Percentiles rank a stretch among this genome's conserved stretches.
Conservation (phyloP, 202 grass and related monocot genomes). For the Panicum virgatum region DNA sequence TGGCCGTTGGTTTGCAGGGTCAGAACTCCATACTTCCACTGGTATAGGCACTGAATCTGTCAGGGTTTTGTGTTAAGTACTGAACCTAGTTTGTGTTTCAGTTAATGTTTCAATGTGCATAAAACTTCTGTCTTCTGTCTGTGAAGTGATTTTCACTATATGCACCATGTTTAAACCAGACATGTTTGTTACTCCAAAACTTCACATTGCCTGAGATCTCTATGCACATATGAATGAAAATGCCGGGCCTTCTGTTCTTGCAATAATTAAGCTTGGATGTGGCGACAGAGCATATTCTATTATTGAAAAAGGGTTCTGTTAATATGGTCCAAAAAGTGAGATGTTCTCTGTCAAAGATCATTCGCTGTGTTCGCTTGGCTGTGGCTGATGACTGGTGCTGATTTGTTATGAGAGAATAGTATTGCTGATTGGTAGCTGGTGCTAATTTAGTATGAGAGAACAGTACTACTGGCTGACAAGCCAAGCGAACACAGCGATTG, state of each 20-base stretch:
- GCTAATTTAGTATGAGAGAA: too few species aligned
- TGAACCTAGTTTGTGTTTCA: slow-evolving; percentile 22
- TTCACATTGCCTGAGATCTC: not conserved
- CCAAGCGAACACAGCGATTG: too few species aligned
- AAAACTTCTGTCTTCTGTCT: slow-evolving; percentile 21
- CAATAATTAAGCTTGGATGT: not conserved
- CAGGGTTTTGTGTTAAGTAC: slow-evolving; percentile 32
- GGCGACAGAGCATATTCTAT: not conserved
- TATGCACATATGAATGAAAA: not conserved
- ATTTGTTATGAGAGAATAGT: too few species aligned
- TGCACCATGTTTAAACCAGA: not conserved
- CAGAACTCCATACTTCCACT: not conserved
- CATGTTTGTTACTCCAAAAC: not conserved
- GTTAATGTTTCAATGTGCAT: slow-evolving; percentile 15
- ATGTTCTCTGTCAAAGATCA: not conserved
- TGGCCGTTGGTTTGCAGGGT: not conserved
- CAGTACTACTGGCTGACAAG: too few species aligned
- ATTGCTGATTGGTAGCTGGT: too few species aligned
- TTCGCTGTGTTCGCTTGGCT: too few species aligned
- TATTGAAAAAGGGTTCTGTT: too few species aligned
- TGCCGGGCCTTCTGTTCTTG: not conserved
- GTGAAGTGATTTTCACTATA: not conserved
- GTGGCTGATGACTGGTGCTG: too few species aligned
- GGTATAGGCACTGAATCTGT: slow-evolving; percentile 2
- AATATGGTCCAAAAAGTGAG: not conserved